A percentile compares a stretch with the other conserved stretches of the same genome.
Evolutionary conservation across 139 green algal species (phyloP).

Genomic region (Coccomyxa sp.): DNA sequence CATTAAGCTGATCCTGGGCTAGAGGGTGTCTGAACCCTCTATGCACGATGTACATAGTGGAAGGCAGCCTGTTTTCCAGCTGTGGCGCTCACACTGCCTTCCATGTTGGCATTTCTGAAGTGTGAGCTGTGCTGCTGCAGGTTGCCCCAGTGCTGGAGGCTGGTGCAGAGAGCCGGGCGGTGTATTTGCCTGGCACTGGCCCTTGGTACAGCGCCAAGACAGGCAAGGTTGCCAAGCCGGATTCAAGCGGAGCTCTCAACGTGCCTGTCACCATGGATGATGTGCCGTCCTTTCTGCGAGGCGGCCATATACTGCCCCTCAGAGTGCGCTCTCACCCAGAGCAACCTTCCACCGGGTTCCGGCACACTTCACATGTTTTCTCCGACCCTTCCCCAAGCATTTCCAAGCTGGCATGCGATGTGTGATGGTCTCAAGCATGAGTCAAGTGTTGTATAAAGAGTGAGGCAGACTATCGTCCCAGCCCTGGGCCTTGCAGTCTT

Average conservation of each 20-base stretch:
- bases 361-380: neutral
- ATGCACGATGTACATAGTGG: too few relatives aligned
- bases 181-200: conserved; percentile 32
- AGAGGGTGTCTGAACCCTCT: too few relatives aligned
- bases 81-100: too few relatives aligned
- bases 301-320: conserved; percentile 76
- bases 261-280: conserved; percentile 63
- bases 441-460: neutral
- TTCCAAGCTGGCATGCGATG: neutral
- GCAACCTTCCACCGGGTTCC: neutral
- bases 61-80: too few relatives aligned
- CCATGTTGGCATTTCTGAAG: neutral
- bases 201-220: conserved; percentile 57
- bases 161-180: conserved; percentile 24
- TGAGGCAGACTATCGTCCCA: too few relatives aligned
- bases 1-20: too few relatives aligned
- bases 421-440: neutral
- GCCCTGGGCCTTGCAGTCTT: neutral
- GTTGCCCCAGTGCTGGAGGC: conserved; percentile 59
- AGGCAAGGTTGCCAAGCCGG: conserved; percentile 15
- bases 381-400: neutral
- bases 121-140: neutral
- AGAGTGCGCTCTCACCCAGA: neutral
- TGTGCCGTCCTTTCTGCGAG: conserved; percentile 76
- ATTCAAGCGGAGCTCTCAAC: neutral